Percentiles rank a stretch among this genome's conserved stretches.
These are phyloP conservation scores for Colletotrichum aenigma DNA, from an alignment of 2,329 filamentous ascomycete species.

Conservation along the genomic window DNA sequence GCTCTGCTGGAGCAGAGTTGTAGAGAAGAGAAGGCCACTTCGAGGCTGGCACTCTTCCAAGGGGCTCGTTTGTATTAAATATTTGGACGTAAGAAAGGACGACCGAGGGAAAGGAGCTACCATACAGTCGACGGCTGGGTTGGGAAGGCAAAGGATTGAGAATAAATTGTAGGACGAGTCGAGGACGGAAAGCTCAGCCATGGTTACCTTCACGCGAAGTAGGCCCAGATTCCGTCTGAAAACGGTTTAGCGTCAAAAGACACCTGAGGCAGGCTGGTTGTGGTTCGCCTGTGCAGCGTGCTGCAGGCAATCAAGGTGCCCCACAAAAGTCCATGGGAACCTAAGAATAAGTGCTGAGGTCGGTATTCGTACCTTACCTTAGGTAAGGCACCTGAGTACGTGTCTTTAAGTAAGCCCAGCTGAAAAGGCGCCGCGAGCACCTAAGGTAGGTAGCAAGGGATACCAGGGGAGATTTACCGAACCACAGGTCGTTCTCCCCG, in stretches of 20 bases:
- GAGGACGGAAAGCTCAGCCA: background rate
- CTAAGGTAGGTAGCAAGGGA: background rate
- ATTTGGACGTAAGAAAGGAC: background rate
- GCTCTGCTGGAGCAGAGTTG: background rate
- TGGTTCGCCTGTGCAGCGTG: background rate
- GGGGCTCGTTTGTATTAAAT: background rate
- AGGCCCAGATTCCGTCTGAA: background rate
- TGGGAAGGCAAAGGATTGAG: background rate
- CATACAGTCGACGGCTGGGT: background rate
- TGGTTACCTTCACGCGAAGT: background rate
- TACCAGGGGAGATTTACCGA: background rate
- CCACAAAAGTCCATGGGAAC: background rate
- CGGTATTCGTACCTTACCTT: background rate
- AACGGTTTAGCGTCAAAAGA: background rate
- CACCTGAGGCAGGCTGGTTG: background rate
- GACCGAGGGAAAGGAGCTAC: background rate
- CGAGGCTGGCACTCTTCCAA: background rate
- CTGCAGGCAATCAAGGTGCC: background rate
- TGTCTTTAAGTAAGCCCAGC: background rate
- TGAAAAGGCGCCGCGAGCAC: background rate
- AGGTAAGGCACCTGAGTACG: background rate
- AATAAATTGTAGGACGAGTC: background rate
- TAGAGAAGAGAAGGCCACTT: background rate
- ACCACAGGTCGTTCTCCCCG: background rate
- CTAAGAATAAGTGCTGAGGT: background rate